Conservation (phyloP, 1,284 basidiomycete genomes). For the Hypsizygus ulmarius region DNA sequence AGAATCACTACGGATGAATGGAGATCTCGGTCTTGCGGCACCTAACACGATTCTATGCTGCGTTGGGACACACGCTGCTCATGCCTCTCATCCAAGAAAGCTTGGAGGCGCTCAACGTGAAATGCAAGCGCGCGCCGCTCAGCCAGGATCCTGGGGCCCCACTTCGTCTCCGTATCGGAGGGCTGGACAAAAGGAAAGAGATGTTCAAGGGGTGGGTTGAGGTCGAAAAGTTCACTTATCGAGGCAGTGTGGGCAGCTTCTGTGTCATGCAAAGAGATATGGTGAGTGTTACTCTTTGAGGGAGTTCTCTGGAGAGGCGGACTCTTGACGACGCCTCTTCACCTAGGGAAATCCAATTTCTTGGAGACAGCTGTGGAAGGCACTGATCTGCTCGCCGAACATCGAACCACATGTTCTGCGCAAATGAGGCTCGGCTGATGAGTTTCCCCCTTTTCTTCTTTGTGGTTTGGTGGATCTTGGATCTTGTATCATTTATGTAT, state of each 20-base stretch:
- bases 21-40: constrained; percentile 68
- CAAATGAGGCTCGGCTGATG: constrained; percentile 26
- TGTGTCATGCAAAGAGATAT: constrained; percentile 65
- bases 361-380: constrained; percentile 72
- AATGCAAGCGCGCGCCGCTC: constrained; percentile 42
- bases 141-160: constrained; percentile 14
- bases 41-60: constrained; percentile 71
- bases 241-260: constrained; percentile 52
- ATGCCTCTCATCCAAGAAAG: constrained; percentile 50
- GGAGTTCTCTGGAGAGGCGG: no score
- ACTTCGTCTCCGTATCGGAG: constrained; percentile 57
- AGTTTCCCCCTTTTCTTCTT: background rate
- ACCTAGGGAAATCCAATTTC: constrained; percentile 69
- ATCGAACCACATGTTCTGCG: constrained; percentile 60
- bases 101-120: constrained; percentile 47
- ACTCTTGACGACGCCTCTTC: background rate
- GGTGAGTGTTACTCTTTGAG: constrained; percentile 35
- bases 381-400: constrained; percentile 45
- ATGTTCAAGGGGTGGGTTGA: constrained; percentile 70
- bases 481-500: background rate
- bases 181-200: constrained; percentile 57
- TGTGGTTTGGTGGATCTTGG: background rate
- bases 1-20: constrained; percentile 58
- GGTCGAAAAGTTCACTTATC: constrained; percentile 54
- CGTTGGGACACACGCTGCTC: constrained; percentile 50